Evolutionary conservation across 2,329 filamentous ascomycete genomes (phyloP).

Genomic region (Fusarium multiceps): DNA sequence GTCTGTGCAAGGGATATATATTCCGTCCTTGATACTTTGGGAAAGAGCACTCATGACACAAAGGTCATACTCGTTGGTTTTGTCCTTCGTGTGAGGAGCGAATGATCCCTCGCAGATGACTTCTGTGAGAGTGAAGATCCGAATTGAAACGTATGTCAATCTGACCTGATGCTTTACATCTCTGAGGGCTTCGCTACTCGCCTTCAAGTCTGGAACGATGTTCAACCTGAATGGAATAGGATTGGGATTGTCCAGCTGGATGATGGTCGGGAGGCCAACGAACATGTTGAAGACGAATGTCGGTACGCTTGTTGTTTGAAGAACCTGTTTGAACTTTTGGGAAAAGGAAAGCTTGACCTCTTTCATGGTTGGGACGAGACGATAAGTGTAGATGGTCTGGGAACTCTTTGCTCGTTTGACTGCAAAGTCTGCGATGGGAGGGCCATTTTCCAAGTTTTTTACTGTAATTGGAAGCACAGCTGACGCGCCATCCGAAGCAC

Average conservation of each 20-base stretch:
- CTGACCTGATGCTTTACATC: slow-evolving; percentile 29
- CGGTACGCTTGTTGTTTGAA: slow-evolving; percentile 53
- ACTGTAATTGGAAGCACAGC: slow-evolving; percentile 45
- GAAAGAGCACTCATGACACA: not conserved
- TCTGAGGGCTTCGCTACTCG: slow-evolving; percentile 37
- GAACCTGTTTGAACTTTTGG: slow-evolving; percentile 51
- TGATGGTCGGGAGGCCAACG: slow-evolving; percentile 42
- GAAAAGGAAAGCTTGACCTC: slow-evolving; percentile 47
- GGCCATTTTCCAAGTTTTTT: not conserved
- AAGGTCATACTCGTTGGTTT: slow-evolving; percentile 12
- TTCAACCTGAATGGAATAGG: slow-evolving; percentile 45
- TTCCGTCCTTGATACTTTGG: fast-evolving
- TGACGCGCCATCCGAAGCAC: not conserved
- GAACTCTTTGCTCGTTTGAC: not conserved
- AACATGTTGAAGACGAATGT: slow-evolving; percentile 44
- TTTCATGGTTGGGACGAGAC: slow-evolving; percentile 50
- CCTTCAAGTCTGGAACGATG: slow-evolving; percentile 21
- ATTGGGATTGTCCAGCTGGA: slow-evolving; percentile 48
- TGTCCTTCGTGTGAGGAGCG: not conserved
- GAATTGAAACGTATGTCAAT: slow-evolving; percentile 30
- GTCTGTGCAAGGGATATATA: slow-evolving; percentile 23
- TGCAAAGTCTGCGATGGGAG: slow-evolving; percentile 35
- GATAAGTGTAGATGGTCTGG: slow-evolving; percentile 38
- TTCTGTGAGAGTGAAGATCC: slow-evolving; percentile 9
- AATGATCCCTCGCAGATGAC: slow-evolving; percentile 16